A percentile compares a stretch with the other conserved stretches of the same genome.
Conservation (phyloP, 305 asterid genomes). For the Stenogyne calaminthoides region DNA sequence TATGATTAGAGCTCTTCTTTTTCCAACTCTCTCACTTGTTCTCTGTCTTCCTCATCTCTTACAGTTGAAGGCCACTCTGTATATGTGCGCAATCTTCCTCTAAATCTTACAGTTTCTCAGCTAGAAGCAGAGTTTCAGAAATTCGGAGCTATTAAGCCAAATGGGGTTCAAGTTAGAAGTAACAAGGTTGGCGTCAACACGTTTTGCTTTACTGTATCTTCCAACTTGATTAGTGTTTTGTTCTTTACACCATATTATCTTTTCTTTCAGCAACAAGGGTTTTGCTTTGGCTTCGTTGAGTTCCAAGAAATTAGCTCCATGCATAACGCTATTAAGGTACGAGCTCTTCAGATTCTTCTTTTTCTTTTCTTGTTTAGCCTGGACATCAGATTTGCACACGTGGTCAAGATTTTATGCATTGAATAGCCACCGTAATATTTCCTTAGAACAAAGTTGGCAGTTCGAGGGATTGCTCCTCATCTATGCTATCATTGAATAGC, state of each 20-base stretch:
- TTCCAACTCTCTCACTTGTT: constrained; percentile 19
- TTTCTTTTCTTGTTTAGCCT: constrained; percentile 1
- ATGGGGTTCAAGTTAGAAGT: constrained; percentile 89
- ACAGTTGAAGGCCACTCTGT: constrained; percentile 83
- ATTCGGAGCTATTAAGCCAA: constrained; percentile 73
- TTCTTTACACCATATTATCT: constrained; percentile 11
- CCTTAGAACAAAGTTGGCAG: not conserved
- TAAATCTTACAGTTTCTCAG: constrained; percentile 60
- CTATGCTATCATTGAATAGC: no score
- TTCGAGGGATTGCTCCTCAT: not conserved
- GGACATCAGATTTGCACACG: not conserved
- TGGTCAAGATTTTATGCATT: not conserved
- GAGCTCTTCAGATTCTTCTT: constrained; percentile 28
- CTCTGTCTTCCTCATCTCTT: constrained; percentile 26
- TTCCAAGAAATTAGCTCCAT: constrained; percentile 71
- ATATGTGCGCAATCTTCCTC: constrained; percentile 76
- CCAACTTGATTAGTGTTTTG: constrained; percentile 22
- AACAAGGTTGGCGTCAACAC: constrained; percentile 54
- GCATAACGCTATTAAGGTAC: constrained; percentile 81
- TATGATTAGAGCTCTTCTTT: not conserved
- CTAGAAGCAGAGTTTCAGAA: constrained; percentile 78
- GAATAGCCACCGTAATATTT: constrained; percentile 1
- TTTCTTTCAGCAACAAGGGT: constrained; percentile 67
- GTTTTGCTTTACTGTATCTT: constrained; percentile 10
- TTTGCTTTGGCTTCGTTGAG: constrained; percentile 90